Percentiles rank a stretch among this genome's conserved stretches.
Conservation (phyloP, 495 filamentous ascomycete species). For the Podospora pseudopauciseta region DNA sequence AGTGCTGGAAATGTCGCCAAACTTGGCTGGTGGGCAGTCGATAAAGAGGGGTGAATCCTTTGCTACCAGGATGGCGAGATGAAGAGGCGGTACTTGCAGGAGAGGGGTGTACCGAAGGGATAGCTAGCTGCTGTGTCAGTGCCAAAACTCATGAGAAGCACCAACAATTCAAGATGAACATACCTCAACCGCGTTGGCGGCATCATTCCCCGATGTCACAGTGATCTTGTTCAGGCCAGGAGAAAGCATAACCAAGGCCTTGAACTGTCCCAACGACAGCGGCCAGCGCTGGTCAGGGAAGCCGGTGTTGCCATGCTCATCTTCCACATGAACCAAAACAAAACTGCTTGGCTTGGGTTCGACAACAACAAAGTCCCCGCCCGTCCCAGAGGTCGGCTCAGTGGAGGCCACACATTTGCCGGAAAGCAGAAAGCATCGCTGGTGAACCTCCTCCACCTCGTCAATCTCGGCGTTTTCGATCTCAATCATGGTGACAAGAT, state of each 20-base stretch:
- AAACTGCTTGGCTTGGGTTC: not conserved
- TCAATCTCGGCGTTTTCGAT: conserved; percentile 12
- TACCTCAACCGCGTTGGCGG: not conserved
- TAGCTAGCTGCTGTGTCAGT: not conserved
- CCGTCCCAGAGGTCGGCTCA: not conserved
- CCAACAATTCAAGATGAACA: not conserved
- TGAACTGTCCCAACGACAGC: conserved; percentile 70
- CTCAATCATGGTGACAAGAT: conserved; percentile 11
- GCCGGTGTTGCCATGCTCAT: not conserved
- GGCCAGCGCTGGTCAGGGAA: conserved; percentile 54
- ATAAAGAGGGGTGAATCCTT: conserved; percentile 45
- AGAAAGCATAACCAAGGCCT: conserved; percentile 66
- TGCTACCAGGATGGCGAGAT: conserved; percentile 47
- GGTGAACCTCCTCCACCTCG: conserved; percentile 19
- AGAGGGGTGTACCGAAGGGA: conserved; percentile 22
- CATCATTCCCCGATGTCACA: conserved; percentile 4
- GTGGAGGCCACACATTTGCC: conserved; percentile 8
- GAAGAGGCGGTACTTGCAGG: conserved; percentile 42
- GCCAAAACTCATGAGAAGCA: not conserved
- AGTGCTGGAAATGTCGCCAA: conserved; percentile 32
- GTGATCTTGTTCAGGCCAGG: conserved; percentile 66
- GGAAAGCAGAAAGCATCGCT: conserved; percentile 19
- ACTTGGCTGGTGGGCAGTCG: conserved; percentile 39
- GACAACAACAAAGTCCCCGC: conserved; percentile 8
- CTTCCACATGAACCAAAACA: not conserved